These are phyloP conservation scores for Candida broadrunensis DNA, from an alignment of 805 yeast genomes.

Conservation along the genomic window DNA sequence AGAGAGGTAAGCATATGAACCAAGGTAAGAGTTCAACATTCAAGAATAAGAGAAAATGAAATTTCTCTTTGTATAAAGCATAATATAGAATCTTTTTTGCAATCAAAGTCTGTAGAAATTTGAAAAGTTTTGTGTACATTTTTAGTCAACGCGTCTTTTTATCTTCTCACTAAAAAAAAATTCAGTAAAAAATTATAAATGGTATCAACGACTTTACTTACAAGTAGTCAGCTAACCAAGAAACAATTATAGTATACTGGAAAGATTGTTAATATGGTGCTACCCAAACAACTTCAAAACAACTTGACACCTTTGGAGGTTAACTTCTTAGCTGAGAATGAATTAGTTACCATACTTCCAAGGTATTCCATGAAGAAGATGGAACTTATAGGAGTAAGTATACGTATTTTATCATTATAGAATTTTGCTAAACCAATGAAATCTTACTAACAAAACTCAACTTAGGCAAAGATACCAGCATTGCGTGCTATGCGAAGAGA, in stretches of 20 bases:
- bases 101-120: too few relatives aligned
- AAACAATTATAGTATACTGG: too few relatives aligned
- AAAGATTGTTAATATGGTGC: slow-evolving; percentile 63
- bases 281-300: slow-evolving; percentile 52
- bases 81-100: too few relatives aligned
- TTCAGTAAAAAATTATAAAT: too few relatives aligned
- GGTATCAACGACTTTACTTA: too few relatives aligned
- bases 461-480: slow-evolving; percentile 50
- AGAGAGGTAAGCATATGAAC: slow-evolving; percentile 36
- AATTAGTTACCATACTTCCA: slow-evolving; percentile 70
- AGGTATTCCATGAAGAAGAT: slow-evolving; percentile 66
- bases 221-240: too few relatives aligned
- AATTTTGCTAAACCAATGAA: too few relatives aligned
- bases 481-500: slow-evolving; percentile 66
- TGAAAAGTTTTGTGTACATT: too few relatives aligned
- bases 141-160: too few relatives aligned
- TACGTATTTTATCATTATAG: not conserved
- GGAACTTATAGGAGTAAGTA: slow-evolving; percentile 59
- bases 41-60: slow-evolving; percentile 6
- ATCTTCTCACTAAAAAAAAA: too few relatives aligned
- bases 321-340: slow-evolving; percentile 83
- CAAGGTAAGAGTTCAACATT: slow-evolving; percentile 39
- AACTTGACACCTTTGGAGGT: slow-evolving; percentile 75
- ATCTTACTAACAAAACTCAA: slow-evolving; percentile 8
- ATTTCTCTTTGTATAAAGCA: not conserved